Evolutionary conservation across 768 basidiomycete genomes (phyloP), one percentile per base, ranked within the genome.

Genomic region (Galerina marginata): DNA sequence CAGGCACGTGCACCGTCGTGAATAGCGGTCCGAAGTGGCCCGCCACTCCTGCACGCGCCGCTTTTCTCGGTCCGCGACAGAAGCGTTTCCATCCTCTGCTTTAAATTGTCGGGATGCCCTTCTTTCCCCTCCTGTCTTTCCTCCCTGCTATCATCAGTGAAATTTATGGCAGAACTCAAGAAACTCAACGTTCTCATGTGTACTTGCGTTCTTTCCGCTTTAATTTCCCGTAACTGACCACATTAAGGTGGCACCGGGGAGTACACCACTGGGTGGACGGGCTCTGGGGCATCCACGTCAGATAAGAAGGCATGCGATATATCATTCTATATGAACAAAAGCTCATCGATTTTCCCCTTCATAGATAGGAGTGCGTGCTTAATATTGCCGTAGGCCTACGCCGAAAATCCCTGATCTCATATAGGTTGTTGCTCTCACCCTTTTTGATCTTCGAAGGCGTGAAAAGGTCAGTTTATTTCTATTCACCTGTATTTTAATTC

Each of bases 181-280:
- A 90, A 86, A 72, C 67, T 92, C 40, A 90, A 91, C 68, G 82
- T 89, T 20, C 75, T 93, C 57, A 93, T 93, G 92, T 93, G 92
- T 92, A 74, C 61, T 86, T 72, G 29, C 20, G 25, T 20, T 23
- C 43, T 23, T 47, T 11, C 51, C 39, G 9, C 29, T 48, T 59
- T 38, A n/a, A 54, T 15, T 53, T 10, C 14, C 45, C 29, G 26
- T 4, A 20, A 12, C 12, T 40, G 26, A 46, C 33, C 51, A 23
- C 15, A 36, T 49, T 37, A 45, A 63, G 58, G 62, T 57, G 63
- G 59, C 23, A 63, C 79, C 87, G 92, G 92, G 44, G 93, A 96
- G 79, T 96, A 96, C 72, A 96, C 95, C 62, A 96, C 95, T 53
- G 95, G 95, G 72, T 96, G 92, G 92, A 94, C 92, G 9, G 88